Evolutionary conservation across 78 protist genomes (phyloP).

Genomic region (Planoprotostelium fungivorum): DNA sequence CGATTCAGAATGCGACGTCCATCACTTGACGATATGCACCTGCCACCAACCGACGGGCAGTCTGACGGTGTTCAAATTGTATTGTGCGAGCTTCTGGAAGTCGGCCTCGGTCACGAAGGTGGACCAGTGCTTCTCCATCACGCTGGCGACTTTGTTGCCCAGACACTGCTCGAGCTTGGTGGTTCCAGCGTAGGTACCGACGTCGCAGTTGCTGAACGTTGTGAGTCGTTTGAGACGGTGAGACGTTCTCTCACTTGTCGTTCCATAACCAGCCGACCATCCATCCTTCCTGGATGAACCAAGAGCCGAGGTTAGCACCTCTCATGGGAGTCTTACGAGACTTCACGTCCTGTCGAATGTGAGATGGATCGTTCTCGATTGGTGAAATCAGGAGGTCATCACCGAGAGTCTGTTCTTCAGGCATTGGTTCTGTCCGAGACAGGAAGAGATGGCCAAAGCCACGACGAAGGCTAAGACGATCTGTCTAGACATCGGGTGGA

Average conservation of each 20-base stretch:
- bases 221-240: background rate
- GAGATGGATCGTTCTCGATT: too few relatives aligned
- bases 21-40: background rate
- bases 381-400: too few relatives aligned
- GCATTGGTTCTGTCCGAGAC: too few relatives aligned
- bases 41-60: background rate
- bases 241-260: background rate
- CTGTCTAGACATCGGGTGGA: too few relatives aligned
- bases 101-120: background rate
- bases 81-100: background rate
- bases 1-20: background rate
- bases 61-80: background rate
- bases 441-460: too few relatives aligned
- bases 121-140: background rate
- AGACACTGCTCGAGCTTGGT: background rate
- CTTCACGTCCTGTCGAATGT: too few relatives aligned
- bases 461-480: too few relatives aligned
- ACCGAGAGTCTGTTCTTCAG: too few relatives aligned
- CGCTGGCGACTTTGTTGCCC: background rate
- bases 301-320: background rate
- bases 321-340: background rate
- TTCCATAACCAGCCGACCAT: background rate
- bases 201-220: background rate
- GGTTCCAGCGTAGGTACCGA: background rate
- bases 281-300: background rate